Evolutionary conservation across 2,329 filamentous ascomycete species (phyloP).

Genomic region (Colletotrichum lupini): DNA sequence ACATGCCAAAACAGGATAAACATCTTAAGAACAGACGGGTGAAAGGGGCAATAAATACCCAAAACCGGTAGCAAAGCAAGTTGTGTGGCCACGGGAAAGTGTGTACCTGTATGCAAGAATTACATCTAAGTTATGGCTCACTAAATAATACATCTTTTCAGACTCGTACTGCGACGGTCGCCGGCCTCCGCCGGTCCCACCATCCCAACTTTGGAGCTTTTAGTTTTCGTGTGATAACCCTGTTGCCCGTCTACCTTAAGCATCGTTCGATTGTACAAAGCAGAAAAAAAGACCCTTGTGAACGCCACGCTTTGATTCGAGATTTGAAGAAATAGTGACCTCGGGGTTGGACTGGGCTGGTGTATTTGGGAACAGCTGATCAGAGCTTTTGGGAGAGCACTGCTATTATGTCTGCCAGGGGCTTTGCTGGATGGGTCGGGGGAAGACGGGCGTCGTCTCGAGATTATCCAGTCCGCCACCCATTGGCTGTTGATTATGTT

Average conservation of each 20-base stretch:
- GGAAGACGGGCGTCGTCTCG: conserved; percentile 86
- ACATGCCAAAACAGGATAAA: not conserved
- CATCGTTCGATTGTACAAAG: conserved; percentile 27
- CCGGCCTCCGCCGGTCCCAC: not conserved
- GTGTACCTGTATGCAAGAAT: conserved; percentile 26
- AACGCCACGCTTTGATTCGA: conserved; percentile 48
- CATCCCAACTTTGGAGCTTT: not conserved
- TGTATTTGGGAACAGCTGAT: conserved; percentile 9
- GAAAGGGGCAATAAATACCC: not conserved
- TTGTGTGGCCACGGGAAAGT: not conserved
- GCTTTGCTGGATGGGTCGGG: conserved; percentile 75
- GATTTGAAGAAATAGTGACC: conserved; percentile 38
- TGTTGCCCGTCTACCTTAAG: conserved; percentile 39
- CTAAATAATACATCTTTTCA: conserved; percentile 34
- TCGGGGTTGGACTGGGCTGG: conserved; percentile 25
- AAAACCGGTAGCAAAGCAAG: not conserved
- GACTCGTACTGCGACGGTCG: conserved; percentile 5
- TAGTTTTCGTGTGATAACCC: conserved; percentile 31
- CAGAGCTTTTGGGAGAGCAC: not conserved
- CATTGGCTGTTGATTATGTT: conserved; percentile 80
- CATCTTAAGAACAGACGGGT: not conserved
- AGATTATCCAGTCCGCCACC: conserved; percentile 85
- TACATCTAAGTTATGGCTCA: conserved; percentile 34
- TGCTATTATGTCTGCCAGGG: conserved; percentile 62
- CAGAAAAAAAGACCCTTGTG: conserved; percentile 37